Evolutionary conservation across 805 yeast species (phyloP).

Genomic region (Saturnispora diversa): DNA sequence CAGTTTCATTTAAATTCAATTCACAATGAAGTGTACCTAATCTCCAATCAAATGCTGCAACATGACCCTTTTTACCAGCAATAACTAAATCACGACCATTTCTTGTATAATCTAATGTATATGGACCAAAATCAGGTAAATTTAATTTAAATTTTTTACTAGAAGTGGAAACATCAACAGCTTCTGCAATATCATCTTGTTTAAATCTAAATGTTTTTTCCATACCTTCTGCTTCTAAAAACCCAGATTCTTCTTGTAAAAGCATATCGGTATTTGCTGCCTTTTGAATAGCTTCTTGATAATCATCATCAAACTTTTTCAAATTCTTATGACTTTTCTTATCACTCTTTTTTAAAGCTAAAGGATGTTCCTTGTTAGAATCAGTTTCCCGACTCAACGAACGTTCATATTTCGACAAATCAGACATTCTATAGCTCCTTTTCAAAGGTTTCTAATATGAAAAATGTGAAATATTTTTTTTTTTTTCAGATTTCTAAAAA

Average conservation of each 20-base stretch:
- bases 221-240: conserved; percentile 89
- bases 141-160: conserved; percentile 68
- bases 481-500: neutral
- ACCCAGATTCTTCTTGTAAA: conserved; percentile 78
- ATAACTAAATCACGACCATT: conserved; percentile 81
- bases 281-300: conserved; percentile 67
- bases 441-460: neutral
- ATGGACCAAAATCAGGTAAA: conserved; percentile 79
- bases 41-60: conserved; percentile 95
- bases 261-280: conserved; percentile 85
- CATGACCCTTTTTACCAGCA: conserved; percentile 90
- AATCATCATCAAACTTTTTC: conserved; percentile 60
- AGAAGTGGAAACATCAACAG: conserved; percentile 71
- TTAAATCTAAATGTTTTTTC: conserved; percentile 82
- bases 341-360: conserved; percentile 1
- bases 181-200: conserved; percentile 68
- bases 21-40: conserved; percentile 77
- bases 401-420: conserved; percentile 8
- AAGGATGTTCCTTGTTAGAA: neutral
- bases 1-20: conserved; percentile 78
- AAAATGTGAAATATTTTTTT: neutral
- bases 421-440: conserved; percentile 4
- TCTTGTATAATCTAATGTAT: conserved; percentile 68
- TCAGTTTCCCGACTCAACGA: neutral
- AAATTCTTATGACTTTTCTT: conserved; percentile 29